Percentiles rank a stretch among this genome's conserved stretches.
Evolutionary conservation across 371 early-diverging fungal genomes (phyloP).

Genomic region (Encephalitozoon romaleae): DNA sequence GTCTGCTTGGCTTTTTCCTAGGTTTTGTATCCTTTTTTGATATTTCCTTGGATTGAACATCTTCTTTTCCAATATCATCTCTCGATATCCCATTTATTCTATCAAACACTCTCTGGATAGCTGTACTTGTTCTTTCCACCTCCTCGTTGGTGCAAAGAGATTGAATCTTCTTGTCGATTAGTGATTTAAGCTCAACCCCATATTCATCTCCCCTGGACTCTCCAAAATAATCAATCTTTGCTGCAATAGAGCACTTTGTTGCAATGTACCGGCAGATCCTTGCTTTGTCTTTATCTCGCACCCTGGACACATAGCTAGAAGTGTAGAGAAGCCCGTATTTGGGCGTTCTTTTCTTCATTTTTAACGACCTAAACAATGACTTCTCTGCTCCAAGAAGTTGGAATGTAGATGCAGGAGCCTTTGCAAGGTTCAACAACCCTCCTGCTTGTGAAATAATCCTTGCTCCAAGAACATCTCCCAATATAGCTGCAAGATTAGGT

Average conservation of each 20-base stretch:
- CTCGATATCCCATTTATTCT: conserved; percentile 8
- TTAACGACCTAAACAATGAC: conserved; percentile 88
- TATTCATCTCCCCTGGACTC: conserved; percentile 75
- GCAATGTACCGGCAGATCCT: conserved; percentile 89
- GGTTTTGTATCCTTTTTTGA: not conserved
- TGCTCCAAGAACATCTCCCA: conserved; percentile 88
- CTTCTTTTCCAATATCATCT: not conserved
- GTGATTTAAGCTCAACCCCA: conserved; percentile 81
- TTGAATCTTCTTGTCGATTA: conserved; percentile 83
- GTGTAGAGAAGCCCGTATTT: conserved; percentile 95
- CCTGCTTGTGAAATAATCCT: conserved; percentile 87
- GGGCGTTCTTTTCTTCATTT: conserved; percentile 90
- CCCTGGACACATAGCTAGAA: conserved; percentile 81
- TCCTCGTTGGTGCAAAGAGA: conserved; percentile 75
- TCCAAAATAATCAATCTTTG: conserved; percentile 88
- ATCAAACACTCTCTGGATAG: conserved; percentile 70
- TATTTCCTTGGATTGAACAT: not conserved
- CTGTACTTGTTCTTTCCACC: conserved; percentile 78
- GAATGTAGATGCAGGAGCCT: conserved; percentile 89
- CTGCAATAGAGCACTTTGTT: conserved; percentile 90
- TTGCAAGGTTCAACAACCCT: conserved; percentile 82
- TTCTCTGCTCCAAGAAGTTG: conserved; percentile 98
- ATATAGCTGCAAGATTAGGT: conserved; percentile 86
- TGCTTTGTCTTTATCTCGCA: conserved; percentile 89
- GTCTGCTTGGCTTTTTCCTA: not conserved